Conservation (phyloP, 1,284 basidiomycete species). For the Rhodotorula glutinis region DNA sequence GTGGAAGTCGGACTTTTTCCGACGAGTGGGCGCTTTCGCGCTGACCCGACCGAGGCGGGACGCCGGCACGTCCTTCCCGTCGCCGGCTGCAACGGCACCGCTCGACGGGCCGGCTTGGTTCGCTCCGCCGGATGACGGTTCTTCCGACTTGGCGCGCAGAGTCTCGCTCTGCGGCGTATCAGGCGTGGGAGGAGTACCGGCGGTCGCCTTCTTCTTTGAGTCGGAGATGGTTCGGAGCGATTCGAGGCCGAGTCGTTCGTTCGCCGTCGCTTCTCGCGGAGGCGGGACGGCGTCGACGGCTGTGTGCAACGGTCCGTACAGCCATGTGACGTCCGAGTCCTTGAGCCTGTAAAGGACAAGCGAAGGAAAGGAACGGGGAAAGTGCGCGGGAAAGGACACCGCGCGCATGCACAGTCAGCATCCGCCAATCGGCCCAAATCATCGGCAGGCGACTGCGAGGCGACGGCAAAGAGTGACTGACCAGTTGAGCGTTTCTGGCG, state of each 20-base stretch:
- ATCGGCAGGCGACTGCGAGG: no score
- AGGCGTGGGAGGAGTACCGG: background rate
- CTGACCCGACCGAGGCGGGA: background rate
- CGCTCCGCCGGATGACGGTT: background rate
- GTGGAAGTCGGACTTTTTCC: conserved; percentile 20
- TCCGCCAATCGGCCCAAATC: background rate
- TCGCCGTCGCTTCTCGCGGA: conserved; percentile 54
- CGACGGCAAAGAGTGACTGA: conserved; percentile 54
- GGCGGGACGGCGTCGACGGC: conserved; percentile 67
- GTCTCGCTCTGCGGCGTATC: conserved; percentile 34
- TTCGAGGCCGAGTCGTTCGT: conserved; percentile 56
- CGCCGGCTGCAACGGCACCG: background rate
- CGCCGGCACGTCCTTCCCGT: background rate
- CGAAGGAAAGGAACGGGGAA: background rate
- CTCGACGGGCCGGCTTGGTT: background rate
- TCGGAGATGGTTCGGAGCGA: conserved; percentile 36
- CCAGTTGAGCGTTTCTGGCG: conserved; percentile 98
- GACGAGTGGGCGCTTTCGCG: background rate
- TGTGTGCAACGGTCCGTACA: conserved; percentile 94
- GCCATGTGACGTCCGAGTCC: conserved; percentile 98
- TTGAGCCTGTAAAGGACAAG: conserved; percentile 70
- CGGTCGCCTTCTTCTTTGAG: background rate
- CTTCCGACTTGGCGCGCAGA: conserved; percentile 2
- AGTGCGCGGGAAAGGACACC: background rate
- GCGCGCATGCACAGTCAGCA: background rate